phyloP scores from a whole-genome alignment of 345 rosid genomes.

The Heritiera fomes region DNA sequence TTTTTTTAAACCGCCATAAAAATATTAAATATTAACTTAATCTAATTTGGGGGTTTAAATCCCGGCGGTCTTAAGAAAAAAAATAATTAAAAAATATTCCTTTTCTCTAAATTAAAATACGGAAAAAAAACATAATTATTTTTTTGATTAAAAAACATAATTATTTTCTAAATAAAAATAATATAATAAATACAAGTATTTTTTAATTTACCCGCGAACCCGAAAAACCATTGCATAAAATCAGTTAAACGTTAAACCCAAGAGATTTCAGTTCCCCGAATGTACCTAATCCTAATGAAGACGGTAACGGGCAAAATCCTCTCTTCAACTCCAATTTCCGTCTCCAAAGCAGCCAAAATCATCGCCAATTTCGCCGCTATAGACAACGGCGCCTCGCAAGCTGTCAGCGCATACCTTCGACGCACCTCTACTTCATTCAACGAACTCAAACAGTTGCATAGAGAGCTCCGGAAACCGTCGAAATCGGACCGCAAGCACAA shows the following conservation, averaged over 20 bases:
- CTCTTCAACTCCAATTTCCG: slow-evolving; percentile 17
- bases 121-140: no score
- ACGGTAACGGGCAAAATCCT: slow-evolving; percentile 13
- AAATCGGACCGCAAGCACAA: slow-evolving; percentile 17
- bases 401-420: slow-evolving; percentile 18
- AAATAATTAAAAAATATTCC: no score
- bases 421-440: slow-evolving; percentile 19
- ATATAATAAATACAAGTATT: no score
- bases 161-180: no score
- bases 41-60: no score
- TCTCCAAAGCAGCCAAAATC: slow-evolving; percentile 20
- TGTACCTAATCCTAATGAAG: slow-evolving; percentile 15
- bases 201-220: background rate
- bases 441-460: slow-evolving; percentile 22
- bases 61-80: no score
- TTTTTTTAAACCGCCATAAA: no score
- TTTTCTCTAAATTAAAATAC: no score
- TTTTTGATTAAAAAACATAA: no score
- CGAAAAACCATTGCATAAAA: background rate
- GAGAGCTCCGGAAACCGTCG: slow-evolving; percentile 8
- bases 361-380: slow-evolving; percentile 14
- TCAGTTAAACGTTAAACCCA: slow-evolving; percentile 7
- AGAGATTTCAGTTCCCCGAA: background rate
- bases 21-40: no score
- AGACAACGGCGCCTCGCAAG: slow-evolving; percentile 25